Evolutionary conservation across 2,329 filamentous ascomycete species (phyloP).

Genomic region (Scedosporium boydii): DNA sequence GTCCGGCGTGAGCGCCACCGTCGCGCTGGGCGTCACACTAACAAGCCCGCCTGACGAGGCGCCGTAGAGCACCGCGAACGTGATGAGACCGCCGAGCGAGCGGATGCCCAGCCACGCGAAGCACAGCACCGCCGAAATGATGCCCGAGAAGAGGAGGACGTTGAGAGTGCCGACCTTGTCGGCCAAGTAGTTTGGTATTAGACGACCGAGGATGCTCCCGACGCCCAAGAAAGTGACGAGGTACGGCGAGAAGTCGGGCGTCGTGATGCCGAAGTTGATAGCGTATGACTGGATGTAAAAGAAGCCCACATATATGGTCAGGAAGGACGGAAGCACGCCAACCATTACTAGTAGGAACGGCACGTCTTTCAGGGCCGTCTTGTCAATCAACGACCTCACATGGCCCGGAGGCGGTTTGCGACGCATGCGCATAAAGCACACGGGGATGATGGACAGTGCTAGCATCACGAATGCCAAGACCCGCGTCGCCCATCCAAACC

Average conservation of each 20-base stretch:
- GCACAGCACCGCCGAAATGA: constrained; percentile 39
- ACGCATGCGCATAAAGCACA: constrained; percentile 26
- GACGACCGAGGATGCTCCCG: constrained; percentile 33
- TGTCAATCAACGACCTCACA: constrained; percentile 6
- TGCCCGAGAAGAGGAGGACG: constrained; percentile 23
- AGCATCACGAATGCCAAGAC: constrained; percentile 34
- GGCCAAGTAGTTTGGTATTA: constrained; percentile 33
- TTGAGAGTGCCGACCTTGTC: constrained; percentile 33
- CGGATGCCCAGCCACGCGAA: constrained; percentile 32
- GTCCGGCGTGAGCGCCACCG: constrained; percentile 31
- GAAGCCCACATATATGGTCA: constrained; percentile 38
- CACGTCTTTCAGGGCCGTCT: constrained; percentile 17
- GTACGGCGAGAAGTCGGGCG: constrained; percentile 25
- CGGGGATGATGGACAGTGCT: constrained; percentile 24
- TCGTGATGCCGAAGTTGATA: constrained; percentile 28
- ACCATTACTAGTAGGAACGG: constrained; percentile 27
- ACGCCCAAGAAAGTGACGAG: constrained; percentile 34
- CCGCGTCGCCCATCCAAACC: constrained; percentile 43
- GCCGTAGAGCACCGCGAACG: constrained; percentile 34
- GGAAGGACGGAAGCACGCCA: constrained; percentile 29
- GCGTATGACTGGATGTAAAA: constrained; percentile 35
- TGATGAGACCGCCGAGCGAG: constrained; percentile 25
- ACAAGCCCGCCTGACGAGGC: constrained; percentile 36
- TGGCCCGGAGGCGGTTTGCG: constrained; percentile 19
- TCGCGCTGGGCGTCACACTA: constrained; percentile 29